These are phyloP conservation scores for Gossypium turneri DNA, from an alignment of 345 rosid species.

Conservation along the genomic window DNA sequence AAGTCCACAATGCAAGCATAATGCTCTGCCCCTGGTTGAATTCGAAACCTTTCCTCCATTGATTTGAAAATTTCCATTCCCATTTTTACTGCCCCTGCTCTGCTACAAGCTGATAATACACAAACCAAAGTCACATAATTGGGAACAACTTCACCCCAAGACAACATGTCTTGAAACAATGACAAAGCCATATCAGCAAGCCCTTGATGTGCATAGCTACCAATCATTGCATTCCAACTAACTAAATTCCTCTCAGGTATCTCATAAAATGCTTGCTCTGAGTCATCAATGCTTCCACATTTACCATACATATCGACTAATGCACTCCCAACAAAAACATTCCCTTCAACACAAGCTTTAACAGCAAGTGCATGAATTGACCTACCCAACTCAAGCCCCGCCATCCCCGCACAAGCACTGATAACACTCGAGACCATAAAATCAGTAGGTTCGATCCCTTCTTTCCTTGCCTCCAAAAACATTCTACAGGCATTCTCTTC, in stretches of 20 bases:
- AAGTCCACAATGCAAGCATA: slow-evolving; percentile 79
- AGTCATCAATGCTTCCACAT: slow-evolving; percentile 69
- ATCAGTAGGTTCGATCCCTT: slow-evolving; percentile 52
- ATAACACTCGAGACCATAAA: slow-evolving; percentile 64
- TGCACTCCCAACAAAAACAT: slow-evolving; percentile 69
- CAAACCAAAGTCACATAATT: slow-evolving; percentile 72
- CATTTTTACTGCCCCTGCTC: slow-evolving; percentile 57
- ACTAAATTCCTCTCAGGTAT: slow-evolving; percentile 66
- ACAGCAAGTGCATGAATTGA: slow-evolving; percentile 65
- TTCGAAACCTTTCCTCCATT: slow-evolving; percentile 48
- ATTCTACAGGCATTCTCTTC: slow-evolving; percentile 62
- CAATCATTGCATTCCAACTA: slow-evolving; percentile 68
- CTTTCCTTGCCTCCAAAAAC: slow-evolving; percentile 44
- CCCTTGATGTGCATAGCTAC: slow-evolving; percentile 83
- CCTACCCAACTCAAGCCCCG: slow-evolving; percentile 64
- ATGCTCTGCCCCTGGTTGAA: slow-evolving; percentile 75
- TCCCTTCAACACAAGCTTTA: slow-evolving; percentile 59
- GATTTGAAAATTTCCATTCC: slow-evolving; percentile 69
- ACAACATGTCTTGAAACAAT: slow-evolving; percentile 53
- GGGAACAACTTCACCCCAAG: slow-evolving; percentile 39
- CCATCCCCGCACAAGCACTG: slow-evolving; percentile 70
- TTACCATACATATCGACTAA: slow-evolving; percentile 93
- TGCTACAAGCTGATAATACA: slow-evolving; percentile 79
- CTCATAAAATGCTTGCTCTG: slow-evolving; percentile 49
- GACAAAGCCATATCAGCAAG: slow-evolving; percentile 48